Base-by-base conservation (phyloP, 257 asterid species). In the Cruciata laevipes region DNA sequence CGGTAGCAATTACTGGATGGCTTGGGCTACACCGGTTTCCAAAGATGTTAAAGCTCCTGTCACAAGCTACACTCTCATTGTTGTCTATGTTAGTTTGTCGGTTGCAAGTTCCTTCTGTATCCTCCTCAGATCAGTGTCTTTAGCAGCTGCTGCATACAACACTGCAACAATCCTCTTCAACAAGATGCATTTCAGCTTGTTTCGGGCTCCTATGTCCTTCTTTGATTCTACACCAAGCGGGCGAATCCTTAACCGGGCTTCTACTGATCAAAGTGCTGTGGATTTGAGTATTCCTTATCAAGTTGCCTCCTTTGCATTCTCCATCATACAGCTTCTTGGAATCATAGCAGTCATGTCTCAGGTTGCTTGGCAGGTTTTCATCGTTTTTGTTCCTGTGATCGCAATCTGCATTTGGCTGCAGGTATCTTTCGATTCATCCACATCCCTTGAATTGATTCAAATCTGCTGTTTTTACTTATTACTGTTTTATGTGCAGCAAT, bases 141-240 rank as follows among this genome's bases (percentile, higher is more conserved):
- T 85, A 67, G 94, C 68, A 20, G 76, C 86, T 4, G 83, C 85
- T 12, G 95, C 89, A 47, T 87, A 75, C 79, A 69, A 83, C 85
- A 87, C 98, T 16, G 96, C 98, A 5, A 81, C 85, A 4, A 47
- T 78, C 58, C 93, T 92, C 67, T 92, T 89, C 66, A 71, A 85
- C 74, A 89, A 79, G 72, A 86, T 92, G 98, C 95, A 84, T 58
- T 72, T 6, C 17, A 76, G 85, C 81, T 74, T 92, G 61, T 89
- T 92, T 64, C 93, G 96, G 59, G 95, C 98, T 56, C 95, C 98
- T 56, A 89, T 89, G 97, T 87, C 98, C 70, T 92, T 89, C 83
- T 92, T 92, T 25, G 98, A 92, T 75, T 80, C 97, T 70, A 92
- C 98, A n/a, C 98, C 98, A 17, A 87, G 96, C 70, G 98, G 98